A percentile compares a stretch with the other conserved stretches of the same genome.
Evolutionary conservation across 768 basidiomycete genomes (phyloP).

Genomic region (Tylopilus vinaceipallidus): DNA sequence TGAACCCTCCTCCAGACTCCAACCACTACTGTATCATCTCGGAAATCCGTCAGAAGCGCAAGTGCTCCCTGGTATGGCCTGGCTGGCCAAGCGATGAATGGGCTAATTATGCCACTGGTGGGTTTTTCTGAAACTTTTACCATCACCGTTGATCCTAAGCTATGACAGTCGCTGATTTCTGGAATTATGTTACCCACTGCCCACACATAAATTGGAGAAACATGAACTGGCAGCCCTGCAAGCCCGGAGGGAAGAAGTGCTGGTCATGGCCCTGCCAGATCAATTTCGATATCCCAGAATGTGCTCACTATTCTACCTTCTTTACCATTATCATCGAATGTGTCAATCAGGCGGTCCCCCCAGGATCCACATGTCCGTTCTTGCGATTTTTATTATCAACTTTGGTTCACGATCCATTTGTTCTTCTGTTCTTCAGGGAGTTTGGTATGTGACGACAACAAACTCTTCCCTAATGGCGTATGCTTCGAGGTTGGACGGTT

Average conservation of each 20-base stretch:
- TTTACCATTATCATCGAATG: slow-evolving; percentile 13
- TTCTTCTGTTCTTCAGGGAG: neutral
- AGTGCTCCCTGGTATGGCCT: neutral
- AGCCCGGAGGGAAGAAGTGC: neutral
- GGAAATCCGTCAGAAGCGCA: slow-evolving; percentile 11
- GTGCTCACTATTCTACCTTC: neutral
- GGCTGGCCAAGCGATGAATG: slow-evolving; percentile 3
- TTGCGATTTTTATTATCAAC: neutral
- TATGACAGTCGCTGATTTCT: neutral
- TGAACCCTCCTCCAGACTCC: neutral
- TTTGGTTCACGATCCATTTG: neutral
- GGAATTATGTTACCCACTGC: neutral
- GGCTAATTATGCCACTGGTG: slow-evolving; percentile 1
- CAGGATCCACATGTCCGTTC: slow-evolving; percentile 3
- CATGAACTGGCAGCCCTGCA: neutral
- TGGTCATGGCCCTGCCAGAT: neutral
- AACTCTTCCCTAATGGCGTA: no score
- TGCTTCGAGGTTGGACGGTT: no score
- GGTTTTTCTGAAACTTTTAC: neutral
- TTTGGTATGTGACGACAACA: slow-evolving; percentile 2
- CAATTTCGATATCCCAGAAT: slow-evolving; percentile 1
- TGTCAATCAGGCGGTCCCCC: neutral
- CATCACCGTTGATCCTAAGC: neutral
- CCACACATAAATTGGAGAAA: neutral
- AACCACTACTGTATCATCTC: slow-evolving; percentile 8